phyloP scores from a whole-genome alignment of 2,329 filamentous ascomycete genomes.

The Talaromyces sp. region DNA sequence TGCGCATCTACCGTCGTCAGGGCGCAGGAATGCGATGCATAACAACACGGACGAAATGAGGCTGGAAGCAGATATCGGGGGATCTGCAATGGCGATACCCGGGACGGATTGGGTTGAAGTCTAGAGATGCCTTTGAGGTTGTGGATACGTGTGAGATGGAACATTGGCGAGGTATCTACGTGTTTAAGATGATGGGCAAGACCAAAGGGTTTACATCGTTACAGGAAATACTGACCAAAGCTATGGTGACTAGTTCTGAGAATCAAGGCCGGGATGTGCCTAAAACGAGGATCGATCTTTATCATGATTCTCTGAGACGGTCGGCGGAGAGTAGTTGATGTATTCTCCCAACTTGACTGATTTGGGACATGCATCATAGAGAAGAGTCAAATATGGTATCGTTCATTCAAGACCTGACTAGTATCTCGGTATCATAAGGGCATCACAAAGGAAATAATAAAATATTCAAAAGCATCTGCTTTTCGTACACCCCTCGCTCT shows the following conservation, averaged over 20 bases:
- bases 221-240: constrained; percentile 6
- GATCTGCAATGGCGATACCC: constrained; percentile 4
- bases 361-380: not conserved
- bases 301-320: not conserved
- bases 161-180: not conserved
- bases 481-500: not conserved
- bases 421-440: constrained; percentile 19
- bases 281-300: constrained; percentile 11
- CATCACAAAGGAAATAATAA: constrained; percentile 13
- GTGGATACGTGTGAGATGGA: constrained; percentile 6
- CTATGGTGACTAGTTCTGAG: constrained; percentile 1
- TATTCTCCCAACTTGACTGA: not conserved
- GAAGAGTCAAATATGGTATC: not conserved
- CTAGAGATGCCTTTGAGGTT: not conserved
- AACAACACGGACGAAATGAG: no score
- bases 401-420: constrained; percentile 5
- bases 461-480: not conserved
- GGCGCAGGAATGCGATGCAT: not conserved
- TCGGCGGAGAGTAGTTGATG: not conserved
- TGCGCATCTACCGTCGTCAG: not conserved
- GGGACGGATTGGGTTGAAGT: not conserved
- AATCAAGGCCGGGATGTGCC: constrained; percentile 1
- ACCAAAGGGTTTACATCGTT: constrained; percentile 4
- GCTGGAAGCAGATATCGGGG: constrained; percentile 1
- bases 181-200: constrained; percentile 9